Conservation (phyloP, 179 eudicot species). For the Heliamphora pulchella region DNA sequence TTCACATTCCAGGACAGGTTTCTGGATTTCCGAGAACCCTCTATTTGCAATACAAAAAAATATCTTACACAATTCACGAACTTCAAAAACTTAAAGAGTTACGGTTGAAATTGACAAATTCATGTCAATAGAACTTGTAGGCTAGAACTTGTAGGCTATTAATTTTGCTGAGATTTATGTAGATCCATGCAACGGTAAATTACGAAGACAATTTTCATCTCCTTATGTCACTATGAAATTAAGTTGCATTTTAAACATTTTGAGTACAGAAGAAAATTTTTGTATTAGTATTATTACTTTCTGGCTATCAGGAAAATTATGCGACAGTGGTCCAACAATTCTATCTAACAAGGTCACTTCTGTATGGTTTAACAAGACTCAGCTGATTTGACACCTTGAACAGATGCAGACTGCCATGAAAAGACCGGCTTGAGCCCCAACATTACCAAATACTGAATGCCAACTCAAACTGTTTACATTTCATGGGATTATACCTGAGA, state of each 20-base stretch:
- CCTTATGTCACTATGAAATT: not conserved
- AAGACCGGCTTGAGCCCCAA: not conserved
- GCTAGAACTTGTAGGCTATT: no score
- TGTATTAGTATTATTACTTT: not conserved
- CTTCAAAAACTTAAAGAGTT: not conserved
- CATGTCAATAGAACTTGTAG: not conserved
- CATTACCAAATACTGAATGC: conserved; percentile 1
- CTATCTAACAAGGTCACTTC: not conserved
- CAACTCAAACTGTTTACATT: not conserved
- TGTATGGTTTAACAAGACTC: not conserved
- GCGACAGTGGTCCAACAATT: not conserved
- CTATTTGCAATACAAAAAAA: not conserved
- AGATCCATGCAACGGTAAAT: not conserved
- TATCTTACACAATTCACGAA: not conserved
- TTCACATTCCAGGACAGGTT: not conserved
- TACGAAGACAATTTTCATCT: not conserved
- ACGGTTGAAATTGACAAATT: not conserved
- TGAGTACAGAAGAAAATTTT: not conserved
- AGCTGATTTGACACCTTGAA: not conserved
- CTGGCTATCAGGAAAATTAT: not conserved
- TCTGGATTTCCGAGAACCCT: not conserved
- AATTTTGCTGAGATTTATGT: not conserved
- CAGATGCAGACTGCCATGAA: not conserved
- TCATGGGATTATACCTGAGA: conserved; percentile 53
- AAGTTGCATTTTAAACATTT: not conserved